Conservation (phyloP, 2,329 filamentous ascomycete genomes). For the Mollisia scopiformis region DNA sequence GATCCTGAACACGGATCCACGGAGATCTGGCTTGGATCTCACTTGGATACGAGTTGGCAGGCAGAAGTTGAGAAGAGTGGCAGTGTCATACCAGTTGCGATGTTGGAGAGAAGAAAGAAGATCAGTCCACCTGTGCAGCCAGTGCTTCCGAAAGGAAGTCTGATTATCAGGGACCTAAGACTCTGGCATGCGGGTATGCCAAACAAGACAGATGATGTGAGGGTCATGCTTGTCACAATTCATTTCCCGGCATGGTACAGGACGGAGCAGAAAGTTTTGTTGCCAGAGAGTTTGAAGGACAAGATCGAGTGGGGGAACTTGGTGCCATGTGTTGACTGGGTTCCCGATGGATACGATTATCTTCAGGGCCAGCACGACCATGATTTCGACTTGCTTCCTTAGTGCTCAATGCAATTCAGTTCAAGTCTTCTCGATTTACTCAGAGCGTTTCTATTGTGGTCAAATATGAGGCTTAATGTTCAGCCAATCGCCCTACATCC, state of each 20-base stretch:
- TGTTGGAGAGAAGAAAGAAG: constrained; percentile 41
- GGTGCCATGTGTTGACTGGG: constrained; percentile 41
- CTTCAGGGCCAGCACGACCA: constrained; percentile 41
- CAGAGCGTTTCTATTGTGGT: no score
- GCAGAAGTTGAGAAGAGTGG: constrained; percentile 20
- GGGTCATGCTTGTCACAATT: constrained; percentile 59
- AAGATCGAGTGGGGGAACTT: constrained; percentile 40
- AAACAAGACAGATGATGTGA: constrained; percentile 49
- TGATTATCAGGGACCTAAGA: constrained; percentile 59
- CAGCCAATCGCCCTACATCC: no score
- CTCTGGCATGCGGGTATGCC: constrained; percentile 67
- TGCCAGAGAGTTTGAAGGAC: constrained; percentile 36
- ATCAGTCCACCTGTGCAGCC: constrained; percentile 51
- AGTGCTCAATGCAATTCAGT: neutral
- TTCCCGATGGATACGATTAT: constrained; percentile 41
- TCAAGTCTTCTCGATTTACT: no score
- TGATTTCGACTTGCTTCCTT: constrained; percentile 37
- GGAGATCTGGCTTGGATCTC: constrained; percentile 54
- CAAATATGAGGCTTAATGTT: neutral
- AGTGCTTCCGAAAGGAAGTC: constrained; percentile 51
- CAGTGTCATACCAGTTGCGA: constrained; percentile 23
- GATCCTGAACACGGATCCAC: constrained; percentile 50
- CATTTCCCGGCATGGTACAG: constrained; percentile 29
- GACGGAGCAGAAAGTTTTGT: constrained; percentile 35
- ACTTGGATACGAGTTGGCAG: constrained; percentile 39